A percentile compares a stretch with the other conserved stretches of the same genome.
These are phyloP conservation scores for Trichoderma reesei DNA, from an alignment of 495 filamentous ascomycete species.

Conservation along the genomic window DNA sequence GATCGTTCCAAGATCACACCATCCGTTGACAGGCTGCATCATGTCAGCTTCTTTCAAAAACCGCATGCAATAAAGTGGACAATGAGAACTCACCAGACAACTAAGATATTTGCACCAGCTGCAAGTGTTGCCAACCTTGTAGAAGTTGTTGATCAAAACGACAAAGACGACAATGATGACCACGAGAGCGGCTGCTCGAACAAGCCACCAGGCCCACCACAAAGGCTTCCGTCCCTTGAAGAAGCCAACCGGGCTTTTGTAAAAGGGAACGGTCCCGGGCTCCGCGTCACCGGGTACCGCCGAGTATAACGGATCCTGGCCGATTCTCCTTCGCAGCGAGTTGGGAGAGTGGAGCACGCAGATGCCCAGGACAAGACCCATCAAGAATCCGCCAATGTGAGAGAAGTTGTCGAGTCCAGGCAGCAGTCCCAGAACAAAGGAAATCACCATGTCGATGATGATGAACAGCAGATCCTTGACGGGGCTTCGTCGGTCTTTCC, in stretches of 20 bases:
- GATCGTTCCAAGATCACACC: slow-evolving; percentile 62
- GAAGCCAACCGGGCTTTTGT: slow-evolving; percentile 64
- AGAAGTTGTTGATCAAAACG: slow-evolving; percentile 80
- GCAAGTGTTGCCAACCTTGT: slow-evolving; percentile 64
- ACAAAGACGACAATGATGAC: slow-evolving; percentile 74
- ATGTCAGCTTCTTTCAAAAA: slow-evolving; percentile 21
- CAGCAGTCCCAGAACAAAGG: slow-evolving; percentile 84
- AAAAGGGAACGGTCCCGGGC: slow-evolving; percentile 44
- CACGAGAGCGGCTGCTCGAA: slow-evolving; percentile 70
- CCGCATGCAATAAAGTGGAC: slow-evolving; percentile 5
- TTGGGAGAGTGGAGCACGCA: slow-evolving; percentile 82
- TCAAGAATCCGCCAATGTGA: slow-evolving; percentile 91
- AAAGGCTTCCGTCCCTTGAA: slow-evolving; percentile 85
- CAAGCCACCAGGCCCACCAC: slow-evolving; percentile 98
- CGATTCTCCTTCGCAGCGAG: slow-evolving; percentile 64
- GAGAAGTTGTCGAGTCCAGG: slow-evolving; percentile 95
- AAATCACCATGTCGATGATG: slow-evolving; percentile 71
- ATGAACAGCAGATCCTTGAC: slow-evolving; percentile 77
- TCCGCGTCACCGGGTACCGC: slow-evolving; percentile 28
- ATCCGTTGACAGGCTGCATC: slow-evolving; percentile 57
- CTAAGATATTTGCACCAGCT: slow-evolving; percentile 89
- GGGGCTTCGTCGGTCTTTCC: slow-evolving; percentile 64
- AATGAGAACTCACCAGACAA: slow-evolving; percentile 63
- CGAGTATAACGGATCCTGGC: slow-evolving; percentile 48
- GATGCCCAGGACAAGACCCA: slow-evolving; percentile 80